Conservation (phyloP, 306 rosid species). For the Acmispon strigosus region DNA sequence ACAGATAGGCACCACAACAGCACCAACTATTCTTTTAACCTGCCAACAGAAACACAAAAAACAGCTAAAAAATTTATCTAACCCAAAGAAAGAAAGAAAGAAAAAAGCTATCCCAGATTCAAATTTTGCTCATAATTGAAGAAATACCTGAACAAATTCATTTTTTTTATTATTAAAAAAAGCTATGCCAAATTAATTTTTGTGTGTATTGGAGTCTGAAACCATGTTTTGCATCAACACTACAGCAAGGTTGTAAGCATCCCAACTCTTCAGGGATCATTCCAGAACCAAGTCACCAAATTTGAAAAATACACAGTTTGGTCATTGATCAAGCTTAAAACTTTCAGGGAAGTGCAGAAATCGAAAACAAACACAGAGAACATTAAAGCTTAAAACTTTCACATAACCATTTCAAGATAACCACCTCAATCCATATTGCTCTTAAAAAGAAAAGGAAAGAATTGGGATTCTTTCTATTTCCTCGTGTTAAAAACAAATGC, state of each 20-base stretch:
- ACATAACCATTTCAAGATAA: neutral
- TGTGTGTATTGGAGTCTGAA: neutral
- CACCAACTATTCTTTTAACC: conserved; percentile 10
- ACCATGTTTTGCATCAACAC: neutral
- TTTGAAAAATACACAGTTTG: neutral
- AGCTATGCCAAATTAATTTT: neutral
- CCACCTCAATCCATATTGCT: neutral
- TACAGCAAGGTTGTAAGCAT: neutral
- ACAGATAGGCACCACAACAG: conserved; percentile 15
- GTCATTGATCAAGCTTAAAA: neutral
- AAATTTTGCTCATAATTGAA: neutral
- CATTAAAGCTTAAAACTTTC: neutral
- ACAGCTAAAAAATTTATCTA: neutral
- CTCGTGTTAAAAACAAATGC: neutral
- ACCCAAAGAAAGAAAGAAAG: neutral
- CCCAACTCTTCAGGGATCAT: neutral
- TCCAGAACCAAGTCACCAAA: neutral
- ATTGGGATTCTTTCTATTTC: neutral
- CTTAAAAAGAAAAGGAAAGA: neutral
- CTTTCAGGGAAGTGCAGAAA: neutral
- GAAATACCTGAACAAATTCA: neutral
- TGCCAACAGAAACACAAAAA: conserved; percentile 14
- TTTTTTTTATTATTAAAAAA: neutral
- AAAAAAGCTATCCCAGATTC: neutral
- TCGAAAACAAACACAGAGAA: neutral